Conservation (phyloP, 352 stramenopile species). For the Peronospora belbahrii region DNA sequence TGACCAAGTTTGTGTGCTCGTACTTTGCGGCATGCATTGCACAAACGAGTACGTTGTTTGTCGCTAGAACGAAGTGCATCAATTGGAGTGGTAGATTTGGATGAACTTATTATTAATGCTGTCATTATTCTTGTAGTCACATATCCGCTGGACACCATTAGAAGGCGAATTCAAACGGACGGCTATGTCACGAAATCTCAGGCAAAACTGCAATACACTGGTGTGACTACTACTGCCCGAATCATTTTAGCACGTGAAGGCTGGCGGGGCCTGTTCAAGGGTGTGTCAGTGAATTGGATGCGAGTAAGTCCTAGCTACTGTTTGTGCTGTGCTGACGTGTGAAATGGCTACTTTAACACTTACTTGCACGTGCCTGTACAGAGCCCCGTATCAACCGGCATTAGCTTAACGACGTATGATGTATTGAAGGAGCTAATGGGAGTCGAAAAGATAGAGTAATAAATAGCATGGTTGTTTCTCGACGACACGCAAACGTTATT, state of each 20-base stretch:
- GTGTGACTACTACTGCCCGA: constrained; percentile 51
- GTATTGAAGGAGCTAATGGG: constrained; percentile 80
- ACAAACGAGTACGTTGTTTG: constrained; percentile 78
- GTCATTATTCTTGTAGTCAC: constrained; percentile 39
- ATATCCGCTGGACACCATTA: constrained; percentile 82
- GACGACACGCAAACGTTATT: too few species aligned
- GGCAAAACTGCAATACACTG: constrained; percentile 51
- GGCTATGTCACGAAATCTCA: constrained; percentile 54
- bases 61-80: too few species aligned
- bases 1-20: constrained; percentile 79
- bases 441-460: constrained; percentile 68
- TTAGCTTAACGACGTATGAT: constrained; percentile 84
- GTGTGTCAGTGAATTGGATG: constrained; percentile 83
- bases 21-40: constrained; percentile 81
- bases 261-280: constrained; percentile 80
- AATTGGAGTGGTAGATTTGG: neutral
- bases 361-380: constrained; percentile 15
- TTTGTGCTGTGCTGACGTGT: neutral
- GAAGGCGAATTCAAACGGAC: constrained; percentile 76
- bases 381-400: constrained; percentile 79
- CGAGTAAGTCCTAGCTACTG: constrained; percentile 36
- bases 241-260: constrained; percentile 73
- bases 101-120: neutral
- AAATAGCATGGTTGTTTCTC: neutral
- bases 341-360: neutral